phyloP scores from a whole-genome alignment of 148 eudicot species.

The Oxyria digyna region DNA sequence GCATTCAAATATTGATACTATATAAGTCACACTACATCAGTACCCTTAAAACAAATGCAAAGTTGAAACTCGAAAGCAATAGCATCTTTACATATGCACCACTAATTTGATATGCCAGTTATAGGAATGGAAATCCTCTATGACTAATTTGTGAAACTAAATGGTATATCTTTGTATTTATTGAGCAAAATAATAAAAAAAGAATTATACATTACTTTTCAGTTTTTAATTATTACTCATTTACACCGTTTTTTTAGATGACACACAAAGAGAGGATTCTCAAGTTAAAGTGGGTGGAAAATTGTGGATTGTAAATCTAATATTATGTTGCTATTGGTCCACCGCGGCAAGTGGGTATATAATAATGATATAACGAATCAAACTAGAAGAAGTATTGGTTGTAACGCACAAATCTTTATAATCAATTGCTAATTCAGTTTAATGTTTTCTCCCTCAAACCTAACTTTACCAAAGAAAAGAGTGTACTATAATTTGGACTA shows the following conservation, averaged over 20 bases:
- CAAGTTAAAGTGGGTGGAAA: neutral
- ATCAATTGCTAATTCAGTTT: no score
- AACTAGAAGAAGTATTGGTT: neutral
- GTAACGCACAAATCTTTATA: neutral
- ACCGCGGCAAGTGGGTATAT: neutral
- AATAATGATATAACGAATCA: neutral
- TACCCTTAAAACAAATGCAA: neutral
- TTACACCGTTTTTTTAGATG: no score
- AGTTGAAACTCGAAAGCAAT: neutral
- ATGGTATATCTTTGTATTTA: no score
- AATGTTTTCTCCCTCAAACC: no score
- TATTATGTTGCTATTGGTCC: neutral
- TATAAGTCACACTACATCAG: neutral
- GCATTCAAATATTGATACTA: neutral
- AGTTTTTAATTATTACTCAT: no score
- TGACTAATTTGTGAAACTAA: no score
- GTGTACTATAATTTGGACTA: no score
- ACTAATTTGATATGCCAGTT: neutral
- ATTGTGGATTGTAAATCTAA: neutral
- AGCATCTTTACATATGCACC: conserved; percentile 6
- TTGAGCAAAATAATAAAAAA: no score
- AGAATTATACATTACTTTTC: no score
- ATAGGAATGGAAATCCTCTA: no score
- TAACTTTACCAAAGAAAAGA: no score
- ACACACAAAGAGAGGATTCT: no score